Base-by-base conservation (phyloP, 805 yeast species). In the Wickerhamiella siamensis region DNA sequence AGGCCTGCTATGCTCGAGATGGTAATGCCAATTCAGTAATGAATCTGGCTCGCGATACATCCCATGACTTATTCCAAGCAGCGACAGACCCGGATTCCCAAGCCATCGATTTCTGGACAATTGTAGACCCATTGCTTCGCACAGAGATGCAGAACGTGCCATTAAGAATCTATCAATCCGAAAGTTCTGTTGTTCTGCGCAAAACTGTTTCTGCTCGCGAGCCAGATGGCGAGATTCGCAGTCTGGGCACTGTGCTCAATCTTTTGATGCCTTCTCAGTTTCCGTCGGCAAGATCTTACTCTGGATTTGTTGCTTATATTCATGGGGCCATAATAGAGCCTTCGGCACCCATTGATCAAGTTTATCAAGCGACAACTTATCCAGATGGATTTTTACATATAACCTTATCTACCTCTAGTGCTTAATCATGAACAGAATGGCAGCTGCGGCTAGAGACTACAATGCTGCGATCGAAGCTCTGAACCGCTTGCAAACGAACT, bases 401-500 rank as follows among this genome's bases (percentile, higher is more conserved):
- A 4, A 36, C 31, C 15, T 16, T 36, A 6, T n/a, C 18, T 10
- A 18, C 19, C 17, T 5, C 10, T 10, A 5, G 15, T 34, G 20
- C 19, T 10, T 34, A 20, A 15, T 20, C 20, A 18, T 18, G 12
- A 5, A 34, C 17, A 5, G 27, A 20, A 5, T 33, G 49, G 40
- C 47, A 57, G 2, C 16, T 31, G 40, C 33, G 29, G 21, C 27
- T 12, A 24, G 47, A 26, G 49, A 43, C 38, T 61, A 59, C 40
- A 39, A 70, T 57, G 95, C 86, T 61, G 98, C 99, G 1, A 74
- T 91, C 38, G 68, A 69, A 40, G 82, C 91, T 2, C 69, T 91
- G 53, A 91, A 91, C 62, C 71, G 84, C 2, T 64, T 88, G 31
- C 99, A 91, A 58, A 80, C 96, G 19, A 91, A 93, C 58, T 84